Percentiles rank a stretch among this genome's conserved stretches.
These are phyloP conservation scores for Neurospora hispaniola DNA, from an alignment of 495 filamentous ascomycete species.

Conservation along the genomic window DNA sequence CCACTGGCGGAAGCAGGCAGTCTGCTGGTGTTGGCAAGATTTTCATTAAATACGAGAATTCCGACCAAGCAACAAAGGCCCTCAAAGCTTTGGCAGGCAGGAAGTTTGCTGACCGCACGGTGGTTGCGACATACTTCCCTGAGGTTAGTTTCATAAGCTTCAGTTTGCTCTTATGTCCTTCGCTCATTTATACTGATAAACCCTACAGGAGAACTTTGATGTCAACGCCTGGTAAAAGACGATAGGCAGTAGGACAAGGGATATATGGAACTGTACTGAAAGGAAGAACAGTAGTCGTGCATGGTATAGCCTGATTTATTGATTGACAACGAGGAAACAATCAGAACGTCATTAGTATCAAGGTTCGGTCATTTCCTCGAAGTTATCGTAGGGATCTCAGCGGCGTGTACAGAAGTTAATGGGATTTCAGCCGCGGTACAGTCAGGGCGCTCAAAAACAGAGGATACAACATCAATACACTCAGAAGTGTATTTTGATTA, in stretches of 20 bases:
- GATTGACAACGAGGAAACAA: neutral
- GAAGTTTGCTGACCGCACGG: conserved; percentile 91
- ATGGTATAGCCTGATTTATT: neutral
- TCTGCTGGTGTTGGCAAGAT: conserved; percentile 94
- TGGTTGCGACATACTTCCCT: conserved; percentile 90
- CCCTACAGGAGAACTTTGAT: conserved; percentile 61
- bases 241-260: neutral
- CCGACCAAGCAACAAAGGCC: conserved; percentile 72
- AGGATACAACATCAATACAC: neutral
- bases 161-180: neutral
- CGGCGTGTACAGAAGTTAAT: neutral
- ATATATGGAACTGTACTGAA: neutral
- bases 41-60: conserved; percentile 79
- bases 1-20: conserved; percentile 67
- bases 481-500: neutral
- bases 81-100: conserved; percentile 78
- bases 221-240: conserved; percentile 58
- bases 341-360: neutral
- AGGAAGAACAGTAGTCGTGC: neutral
- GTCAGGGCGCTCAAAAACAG: neutral
- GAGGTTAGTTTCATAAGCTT: conserved; percentile 49
- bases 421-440: neutral
- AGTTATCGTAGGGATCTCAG: neutral
- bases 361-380: neutral
- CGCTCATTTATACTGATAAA: conserved; percentile 9